Conservation (phyloP, 148 eudicot genomes). For the Chenopodium formosanum region DNA sequence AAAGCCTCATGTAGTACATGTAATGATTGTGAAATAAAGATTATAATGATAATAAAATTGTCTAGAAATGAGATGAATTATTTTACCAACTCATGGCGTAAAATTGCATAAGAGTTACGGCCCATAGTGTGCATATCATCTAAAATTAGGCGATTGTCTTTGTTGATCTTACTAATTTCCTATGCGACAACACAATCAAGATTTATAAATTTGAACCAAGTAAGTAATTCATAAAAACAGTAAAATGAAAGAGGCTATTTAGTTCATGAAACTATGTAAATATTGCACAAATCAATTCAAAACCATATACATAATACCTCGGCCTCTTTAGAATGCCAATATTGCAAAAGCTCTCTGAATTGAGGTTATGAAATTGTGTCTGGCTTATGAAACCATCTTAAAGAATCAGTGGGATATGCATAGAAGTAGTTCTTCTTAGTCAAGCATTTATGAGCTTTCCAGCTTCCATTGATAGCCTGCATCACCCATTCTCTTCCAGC, state of each 20-base stretch:
- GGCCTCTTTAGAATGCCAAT: no score
- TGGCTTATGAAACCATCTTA: no score
- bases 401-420: no score
- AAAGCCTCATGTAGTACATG: no score
- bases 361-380: no score
- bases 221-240: neutral
- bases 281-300: neutral
- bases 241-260: neutral
- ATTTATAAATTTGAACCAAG: neutral
- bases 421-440: no score
- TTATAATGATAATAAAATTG: no score
- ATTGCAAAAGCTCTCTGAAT: no score
- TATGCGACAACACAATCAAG: neutral
- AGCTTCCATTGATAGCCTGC: no score
- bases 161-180: neutral
- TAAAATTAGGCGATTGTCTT: neutral
- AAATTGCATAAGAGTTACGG: neutral
- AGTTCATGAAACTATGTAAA: neutral
- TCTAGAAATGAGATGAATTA: neutral
- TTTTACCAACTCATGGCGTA: neutral
- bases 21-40: neutral
- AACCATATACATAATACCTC: neutral
- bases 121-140: neutral
- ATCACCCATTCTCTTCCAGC: no score
- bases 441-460: no score